phyloP scores from a whole-genome alignment of 2,329 filamentous ascomycete species.

The Aspergillus aculeatinus region DNA sequence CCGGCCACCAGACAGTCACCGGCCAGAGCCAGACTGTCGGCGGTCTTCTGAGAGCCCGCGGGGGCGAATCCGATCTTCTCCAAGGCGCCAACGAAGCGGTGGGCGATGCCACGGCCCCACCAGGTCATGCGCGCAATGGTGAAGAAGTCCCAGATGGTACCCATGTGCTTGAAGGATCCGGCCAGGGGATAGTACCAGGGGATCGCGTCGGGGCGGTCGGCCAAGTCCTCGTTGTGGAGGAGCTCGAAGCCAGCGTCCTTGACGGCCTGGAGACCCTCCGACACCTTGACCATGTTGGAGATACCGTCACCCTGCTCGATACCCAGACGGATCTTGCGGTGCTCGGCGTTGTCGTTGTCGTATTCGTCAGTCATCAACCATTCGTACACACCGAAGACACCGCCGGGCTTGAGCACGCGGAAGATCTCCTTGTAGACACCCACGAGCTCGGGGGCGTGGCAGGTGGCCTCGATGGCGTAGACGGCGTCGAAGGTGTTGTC shows the following conservation, averaged over 20 bases:
- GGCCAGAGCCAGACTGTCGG: constrained; percentile 77
- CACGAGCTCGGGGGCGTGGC: constrained; percentile 86
- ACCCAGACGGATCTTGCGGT: constrained; percentile 85
- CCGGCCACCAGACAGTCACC: constrained; percentile 85
- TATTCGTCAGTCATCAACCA: constrained; percentile 98
- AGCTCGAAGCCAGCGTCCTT: constrained; percentile 84
- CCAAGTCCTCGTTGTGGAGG: constrained; percentile 81
- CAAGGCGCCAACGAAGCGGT: constrained; percentile 72
- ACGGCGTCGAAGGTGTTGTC: constrained; percentile 91
- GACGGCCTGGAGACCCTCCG: constrained; percentile 78
- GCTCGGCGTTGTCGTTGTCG: constrained; percentile 80
- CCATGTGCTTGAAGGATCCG: constrained; percentile 80
- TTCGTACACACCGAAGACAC: constrained; percentile 95
- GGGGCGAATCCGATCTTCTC: constrained; percentile 76
- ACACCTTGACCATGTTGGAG: constrained; percentile 90
- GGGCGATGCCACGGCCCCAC: constrained; percentile 71
- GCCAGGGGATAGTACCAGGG: constrained; percentile 95
- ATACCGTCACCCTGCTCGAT: constrained; percentile 97
- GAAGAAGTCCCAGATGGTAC: constrained; percentile 73
- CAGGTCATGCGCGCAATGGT: constrained; percentile 88
- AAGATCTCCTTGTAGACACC: constrained; percentile 94
- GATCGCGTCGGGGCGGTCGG: constrained; percentile 68
- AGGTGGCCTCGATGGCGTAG: constrained; percentile 95
- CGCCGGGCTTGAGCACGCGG: constrained; percentile 92
- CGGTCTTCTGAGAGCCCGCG: constrained; percentile 87